These are phyloP conservation scores for Candida anutae DNA, from an alignment of 1,139 yeast genomes.

Conservation along the genomic window DNA sequence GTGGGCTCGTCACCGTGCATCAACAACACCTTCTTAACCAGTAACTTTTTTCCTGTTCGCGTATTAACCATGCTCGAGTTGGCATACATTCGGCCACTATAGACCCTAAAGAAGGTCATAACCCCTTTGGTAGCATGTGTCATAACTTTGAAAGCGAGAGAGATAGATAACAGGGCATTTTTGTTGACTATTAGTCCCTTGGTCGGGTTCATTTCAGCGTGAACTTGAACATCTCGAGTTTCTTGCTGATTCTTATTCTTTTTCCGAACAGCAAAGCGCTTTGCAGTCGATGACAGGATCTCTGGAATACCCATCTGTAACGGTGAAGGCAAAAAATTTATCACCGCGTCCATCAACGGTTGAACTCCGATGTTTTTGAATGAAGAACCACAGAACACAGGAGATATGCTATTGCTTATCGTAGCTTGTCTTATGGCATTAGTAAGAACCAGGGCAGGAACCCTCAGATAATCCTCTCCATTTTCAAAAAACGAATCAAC, in stretches of 20 bases:
- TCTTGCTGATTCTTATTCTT: constrained; percentile 10
- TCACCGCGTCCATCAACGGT: constrained; percentile 80
- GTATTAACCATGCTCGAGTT: constrained; percentile 62
- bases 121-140: constrained; percentile 80
- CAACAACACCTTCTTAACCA: constrained; percentile 58
- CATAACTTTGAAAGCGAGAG: constrained; percentile 85
- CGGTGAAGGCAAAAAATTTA: constrained; percentile 78
- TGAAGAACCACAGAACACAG: constrained; percentile 90
- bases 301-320: constrained; percentile 54
- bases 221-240: constrained; percentile 15
- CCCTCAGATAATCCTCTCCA: constrained; percentile 61
- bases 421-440: constrained; percentile 60
- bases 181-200: constrained; percentile 48
- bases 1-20: constrained; percentile 89
- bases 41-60: constrained; percentile 58
- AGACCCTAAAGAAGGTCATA: constrained; percentile 81
- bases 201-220: constrained; percentile 29
- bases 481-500: constrained; percentile 70
- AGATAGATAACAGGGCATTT: constrained; percentile 57
- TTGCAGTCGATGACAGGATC: constrained; percentile 23
- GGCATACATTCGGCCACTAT: constrained; percentile 65
- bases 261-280: constrained; percentile 6
- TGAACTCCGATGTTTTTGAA: constrained; percentile 92
- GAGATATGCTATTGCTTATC: constrained; percentile 49
- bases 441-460: constrained; percentile 45